A percentile compares a stretch with the other conserved stretches of the same genome.
phyloP scores from a whole-genome alignment of 1,139 yeast genomes.

The Taphrina populina region DNA sequence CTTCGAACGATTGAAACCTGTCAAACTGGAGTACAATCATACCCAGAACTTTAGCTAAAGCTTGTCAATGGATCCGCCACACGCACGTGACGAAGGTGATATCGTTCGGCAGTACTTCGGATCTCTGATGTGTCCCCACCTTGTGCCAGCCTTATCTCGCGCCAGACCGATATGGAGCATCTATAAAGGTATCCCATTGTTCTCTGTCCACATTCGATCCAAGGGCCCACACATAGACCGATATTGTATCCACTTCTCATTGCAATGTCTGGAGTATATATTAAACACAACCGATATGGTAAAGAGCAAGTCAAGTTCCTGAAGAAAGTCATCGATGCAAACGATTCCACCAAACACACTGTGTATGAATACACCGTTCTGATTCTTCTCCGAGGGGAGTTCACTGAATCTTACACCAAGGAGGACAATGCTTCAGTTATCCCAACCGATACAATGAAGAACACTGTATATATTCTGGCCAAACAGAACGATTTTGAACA shows the following conservation, averaged over 20 bases:
- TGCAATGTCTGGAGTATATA: slow-evolving; percentile 30
- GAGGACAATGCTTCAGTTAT: slow-evolving; percentile 88
- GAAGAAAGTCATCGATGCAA: slow-evolving; percentile 75
- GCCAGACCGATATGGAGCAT: no score
- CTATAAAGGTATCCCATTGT: no score
- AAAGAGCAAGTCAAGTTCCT: slow-evolving; percentile 88
- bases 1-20: no score
- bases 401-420: slow-evolving; percentile 74
- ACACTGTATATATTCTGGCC: slow-evolving; percentile 67
- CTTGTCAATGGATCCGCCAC: no score
- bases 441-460: slow-evolving; percentile 92
- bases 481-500: slow-evolving; percentile 75
- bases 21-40: no score
- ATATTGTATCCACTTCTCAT: neutral
- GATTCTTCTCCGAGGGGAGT: slow-evolving; percentile 70
- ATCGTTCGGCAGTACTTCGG: no score
- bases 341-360: slow-evolving; percentile 69
- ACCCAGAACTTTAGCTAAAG: no score
- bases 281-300: slow-evolving; percentile 49
- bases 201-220: no score
- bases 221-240: neutral
- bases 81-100: no score
- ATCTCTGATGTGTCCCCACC: no score
- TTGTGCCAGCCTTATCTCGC: no score
- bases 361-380: slow-evolving; percentile 80